Evolutionary conservation across 2,329 filamentous ascomycete genomes (phyloP), one percentile per base, ranked within the genome.

Genomic region (Colletotrichum sp.): DNA sequence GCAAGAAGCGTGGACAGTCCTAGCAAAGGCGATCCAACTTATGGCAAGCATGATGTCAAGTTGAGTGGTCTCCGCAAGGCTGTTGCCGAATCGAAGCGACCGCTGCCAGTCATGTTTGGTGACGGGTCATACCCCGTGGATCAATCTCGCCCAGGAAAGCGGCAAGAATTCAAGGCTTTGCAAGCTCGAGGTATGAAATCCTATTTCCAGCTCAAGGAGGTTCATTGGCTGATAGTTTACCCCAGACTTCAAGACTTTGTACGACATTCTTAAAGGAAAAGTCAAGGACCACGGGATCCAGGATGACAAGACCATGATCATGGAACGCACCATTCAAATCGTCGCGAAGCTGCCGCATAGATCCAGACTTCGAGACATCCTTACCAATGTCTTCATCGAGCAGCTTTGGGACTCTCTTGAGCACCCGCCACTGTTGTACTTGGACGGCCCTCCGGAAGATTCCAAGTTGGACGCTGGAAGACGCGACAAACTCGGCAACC

Each of bases 241-340:
- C 9, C 3, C 83, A 87, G 93, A 95, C 78, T 81, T 94, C 59
- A 89, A 90, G 79, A 94, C 93, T 0, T 84, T 95, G 21, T 83
- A 90, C 59, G 87, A 90, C 7, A 84, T 95, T 48, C 85, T 95
- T 73, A 89, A 90, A 70, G 88, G 86, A 76, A 92, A 94, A 83
- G 82, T 92, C 36, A 92, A 90, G 78, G 92, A 93, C 2, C 88
- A 89, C 73, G 86, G 90, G 63, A 86, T 93, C 13, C 84, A 91
- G 7, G 92, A 96, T 79, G 95, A 96, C 85, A 94, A 94, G 84
- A 94, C 92, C 3, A 94, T 95, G 88, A 86, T 95, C 59, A 94
- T 95, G 91, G 94, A 95, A 82, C 88, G 91, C 9, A 88, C 93
- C 7, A 95, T 95, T 75, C 90, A 93, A 85, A 87, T 95, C 18